Base-by-base conservation (phyloP, 2,329 filamentous ascomycete genomes). In the Ilyonectria destructans region DNA sequence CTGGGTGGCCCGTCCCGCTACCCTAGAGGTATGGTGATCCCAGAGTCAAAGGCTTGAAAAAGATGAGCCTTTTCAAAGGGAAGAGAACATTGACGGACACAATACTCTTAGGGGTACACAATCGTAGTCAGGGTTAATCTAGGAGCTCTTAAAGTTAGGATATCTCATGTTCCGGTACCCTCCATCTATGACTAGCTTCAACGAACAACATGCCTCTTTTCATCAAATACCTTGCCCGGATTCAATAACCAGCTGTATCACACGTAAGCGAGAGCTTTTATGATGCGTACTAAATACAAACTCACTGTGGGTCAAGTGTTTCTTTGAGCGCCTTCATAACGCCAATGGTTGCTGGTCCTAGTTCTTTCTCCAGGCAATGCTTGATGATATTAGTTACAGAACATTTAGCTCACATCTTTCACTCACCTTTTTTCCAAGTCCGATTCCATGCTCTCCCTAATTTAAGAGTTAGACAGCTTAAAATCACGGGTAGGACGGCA, bases 381-480 rank as follows among this genome's bases (percentile, higher is more conserved):
- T 67, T 51, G 9, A 13, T 7, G 9, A 5, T 7, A 17, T 58
- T 33, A 48, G 46, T 37, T 4, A 21, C 6, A 6, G 10, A 23
- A 12, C 6, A 2, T 1, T 9, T 4, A 8, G 1, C 9, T 6
- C 1, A 8, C 19, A 19, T 3, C 1, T 8, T 33, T 6, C 8
- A 15, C 48, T 49, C 48, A 58, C 64, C 64, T 62, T 62, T 49
- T 67, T 67, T 4, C 64, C 64, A 17, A 67, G 62, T 6, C 64
- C 89, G 9, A 92, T 86, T 13, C 89, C 90, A 77, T 92, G 90
- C 75, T 92, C 90, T 9, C 90, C 49, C 29, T 51, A 2, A 1
- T 8, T 6, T 2, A 1, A 17, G 15, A 49, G 21, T 49, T 7
- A 29, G 21, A 6, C 17, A 8, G 4, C 3, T 17, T 17, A 3